A percentile compares a stretch with the other conserved stretches of the same genome.
Evolutionary conservation across 202 grass and related monocot genomes (phyloP).

Genomic region (Setaria italica): DNA sequence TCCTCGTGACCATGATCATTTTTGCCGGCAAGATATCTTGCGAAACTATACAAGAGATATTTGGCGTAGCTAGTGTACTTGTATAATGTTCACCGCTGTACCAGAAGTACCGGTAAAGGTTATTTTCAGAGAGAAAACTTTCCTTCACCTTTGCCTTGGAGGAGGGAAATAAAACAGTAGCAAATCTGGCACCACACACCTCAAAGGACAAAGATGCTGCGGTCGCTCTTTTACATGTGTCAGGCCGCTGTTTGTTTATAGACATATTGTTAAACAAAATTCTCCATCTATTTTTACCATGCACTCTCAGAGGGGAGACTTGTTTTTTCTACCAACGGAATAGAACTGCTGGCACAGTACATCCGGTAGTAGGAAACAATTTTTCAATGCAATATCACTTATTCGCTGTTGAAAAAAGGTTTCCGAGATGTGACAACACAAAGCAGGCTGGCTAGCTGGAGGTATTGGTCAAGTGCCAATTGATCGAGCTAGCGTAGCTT

Average conservation of each 20-base stretch:
- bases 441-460: neutral
- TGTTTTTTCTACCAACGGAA: neutral
- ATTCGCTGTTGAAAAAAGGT: neutral
- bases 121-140: no score
- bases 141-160: neutral
- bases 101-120: neutral
- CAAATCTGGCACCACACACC: neutral
- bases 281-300: neutral
- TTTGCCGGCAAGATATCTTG: conserved; percentile 13
- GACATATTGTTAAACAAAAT: neutral
- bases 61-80: neutral
- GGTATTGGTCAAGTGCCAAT: neutral
- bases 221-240: neutral
- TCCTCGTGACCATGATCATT: neutral
- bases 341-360: neutral
- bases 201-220: neutral
- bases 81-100: neutral
- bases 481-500: neutral
- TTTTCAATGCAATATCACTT: neutral
- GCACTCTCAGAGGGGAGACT: neutral
- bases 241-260: neutral
- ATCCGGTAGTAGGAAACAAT: neutral
- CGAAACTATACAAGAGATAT: neutral
- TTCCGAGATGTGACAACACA: neutral
- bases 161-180: neutral